Evolutionary conservation across 1,284 basidiomycete genomes (phyloP).

Genomic region (Papiliotrema laurentii): DNA sequence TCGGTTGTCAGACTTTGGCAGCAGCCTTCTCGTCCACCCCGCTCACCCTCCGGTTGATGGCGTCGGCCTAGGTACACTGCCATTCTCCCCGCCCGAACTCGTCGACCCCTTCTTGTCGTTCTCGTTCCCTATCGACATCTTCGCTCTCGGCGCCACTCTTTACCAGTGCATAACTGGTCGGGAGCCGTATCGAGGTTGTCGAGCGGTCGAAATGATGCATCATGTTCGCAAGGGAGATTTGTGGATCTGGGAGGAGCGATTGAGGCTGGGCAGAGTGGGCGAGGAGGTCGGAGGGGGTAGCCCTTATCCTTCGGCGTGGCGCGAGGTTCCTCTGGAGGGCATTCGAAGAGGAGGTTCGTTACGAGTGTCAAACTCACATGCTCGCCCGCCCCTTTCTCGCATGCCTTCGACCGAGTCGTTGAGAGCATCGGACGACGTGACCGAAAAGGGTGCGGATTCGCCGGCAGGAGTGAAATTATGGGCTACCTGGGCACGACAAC

Average conservation of each 20-base stretch:
- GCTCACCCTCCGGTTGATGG: slow-evolving; percentile 47
- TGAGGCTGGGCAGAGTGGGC: slow-evolving; percentile 32
- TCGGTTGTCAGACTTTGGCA: slow-evolving; percentile 52
- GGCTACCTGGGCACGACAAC: slow-evolving; percentile 30
- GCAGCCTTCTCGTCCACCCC: slow-evolving; percentile 48
- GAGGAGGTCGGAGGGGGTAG: slow-evolving; percentile 16
- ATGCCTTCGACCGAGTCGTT: slow-evolving; percentile 33
- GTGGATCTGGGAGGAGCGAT: slow-evolving; percentile 50
- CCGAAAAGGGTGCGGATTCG: slow-evolving; percentile 11
- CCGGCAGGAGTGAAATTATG: slow-evolving; percentile 32
- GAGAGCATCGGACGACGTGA: slow-evolving; percentile 26
- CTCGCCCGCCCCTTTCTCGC: slow-evolving; percentile 13
- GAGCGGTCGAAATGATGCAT: slow-evolving; percentile 50
- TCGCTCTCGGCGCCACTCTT: slow-evolving; percentile 52
- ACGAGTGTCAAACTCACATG: slow-evolving; percentile 16
- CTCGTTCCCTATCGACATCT: slow-evolving; percentile 52
- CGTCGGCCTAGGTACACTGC: slow-evolving; percentile 51
- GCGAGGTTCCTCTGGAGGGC: slow-evolving; percentile 9
- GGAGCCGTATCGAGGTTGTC: slow-evolving; percentile 49
- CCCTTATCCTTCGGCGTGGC: slow-evolving; percentile 38
- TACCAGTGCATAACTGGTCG: slow-evolving; percentile 49
- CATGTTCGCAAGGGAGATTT: slow-evolving; percentile 49
- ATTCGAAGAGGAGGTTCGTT: slow-evolving; percentile 31
- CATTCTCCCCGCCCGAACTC: slow-evolving; percentile 53
- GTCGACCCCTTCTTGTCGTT: slow-evolving; percentile 45